These are phyloP conservation scores for Echinochloa phyllopogon DNA, from an alignment of 176 grass and related monocot genomes.

Conservation along the genomic window DNA sequence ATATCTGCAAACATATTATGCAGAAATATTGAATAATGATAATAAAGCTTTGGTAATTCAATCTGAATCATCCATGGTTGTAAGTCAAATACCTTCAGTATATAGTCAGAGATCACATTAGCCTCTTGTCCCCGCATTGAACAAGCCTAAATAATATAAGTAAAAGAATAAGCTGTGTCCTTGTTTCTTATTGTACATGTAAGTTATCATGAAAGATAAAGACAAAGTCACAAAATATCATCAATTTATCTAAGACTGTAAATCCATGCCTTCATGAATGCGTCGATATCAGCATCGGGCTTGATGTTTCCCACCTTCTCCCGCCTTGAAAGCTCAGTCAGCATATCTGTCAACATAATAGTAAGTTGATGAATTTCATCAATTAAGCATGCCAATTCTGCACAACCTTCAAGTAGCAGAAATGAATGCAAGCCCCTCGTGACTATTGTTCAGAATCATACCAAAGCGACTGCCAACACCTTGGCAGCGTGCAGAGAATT, in stretches of 20 bases:
- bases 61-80: background rate
- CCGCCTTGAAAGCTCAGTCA: constrained; percentile 80
- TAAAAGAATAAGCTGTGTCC: background rate
- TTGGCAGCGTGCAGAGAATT: constrained; percentile 93
- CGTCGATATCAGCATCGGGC: constrained; percentile 88
- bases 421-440: background rate
- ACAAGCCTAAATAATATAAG: constrained; percentile 58
- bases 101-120: constrained; percentile 83
- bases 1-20: constrained; percentile 54
- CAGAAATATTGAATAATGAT: background rate
- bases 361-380: background rate
- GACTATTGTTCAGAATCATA: constrained; percentile 36
- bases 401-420: background rate
- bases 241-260: constrained; percentile 2
- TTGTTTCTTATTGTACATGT: background rate
- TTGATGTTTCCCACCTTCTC: constrained; percentile 93
- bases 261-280: constrained; percentile 86
- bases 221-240: background rate
- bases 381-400: constrained; percentile 22
- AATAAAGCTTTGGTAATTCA: constrained; percentile 3
- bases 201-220: background rate
- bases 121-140: constrained; percentile 66
- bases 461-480: constrained; percentile 85
- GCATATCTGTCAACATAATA: constrained; percentile 65
- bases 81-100: constrained; percentile 73